A percentile compares a stretch with the other conserved stretches of the same genome.
Conservation (phyloP, 2,329 filamentous ascomycete species). For the Verticillium nubilum region DNA sequence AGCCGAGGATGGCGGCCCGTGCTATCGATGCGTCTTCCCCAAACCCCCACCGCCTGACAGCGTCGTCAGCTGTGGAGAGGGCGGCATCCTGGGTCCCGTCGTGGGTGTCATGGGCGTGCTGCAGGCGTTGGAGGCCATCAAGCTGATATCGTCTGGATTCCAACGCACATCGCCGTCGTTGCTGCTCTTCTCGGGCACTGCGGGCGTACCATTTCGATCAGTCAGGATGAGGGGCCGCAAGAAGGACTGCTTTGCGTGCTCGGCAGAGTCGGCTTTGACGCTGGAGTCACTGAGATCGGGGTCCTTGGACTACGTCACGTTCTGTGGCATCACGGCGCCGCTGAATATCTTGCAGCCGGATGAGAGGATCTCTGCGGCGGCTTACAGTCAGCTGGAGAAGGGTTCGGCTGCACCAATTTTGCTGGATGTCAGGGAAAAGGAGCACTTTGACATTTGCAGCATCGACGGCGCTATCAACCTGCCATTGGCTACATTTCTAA, state of each 20-base stretch:
- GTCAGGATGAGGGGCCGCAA: conserved; percentile 68
- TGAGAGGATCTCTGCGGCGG: conserved; percentile 61
- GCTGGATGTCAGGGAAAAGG: conserved; percentile 78
- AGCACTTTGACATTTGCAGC: conserved; percentile 76
- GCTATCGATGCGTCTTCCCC: conserved; percentile 91
- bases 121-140: conserved; percentile 85
- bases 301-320: conserved; percentile 75
- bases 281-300: conserved; percentile 56
- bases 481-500: conserved; percentile 52
- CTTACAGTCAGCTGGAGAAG: conserved; percentile 41
- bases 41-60: conserved; percentile 78
- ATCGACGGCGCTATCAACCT: conserved; percentile 73
- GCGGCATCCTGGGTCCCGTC: conserved; percentile 85
- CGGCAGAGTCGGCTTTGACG: conserved; percentile 55
- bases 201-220: conserved; percentile 56
- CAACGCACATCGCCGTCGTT: conserved; percentile 24
- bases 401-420: conserved; percentile 44
- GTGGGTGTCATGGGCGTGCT: conserved; percentile 91
- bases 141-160: conserved; percentile 56
- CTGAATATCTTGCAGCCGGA: conserved; percentile 52
- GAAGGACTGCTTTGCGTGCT: conserved; percentile 72
- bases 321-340: conserved; percentile 64
- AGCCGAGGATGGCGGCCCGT: conserved; percentile 61
- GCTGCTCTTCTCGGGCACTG: conserved; percentile 43
- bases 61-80: conserved; percentile 84